Percentiles rank a stretch among this genome's conserved stretches.
These are phyloP conservation scores for Puccinia novopanici DNA, from an alignment of 1,284 basidiomycete genomes.

Conservation along the genomic window DNA sequence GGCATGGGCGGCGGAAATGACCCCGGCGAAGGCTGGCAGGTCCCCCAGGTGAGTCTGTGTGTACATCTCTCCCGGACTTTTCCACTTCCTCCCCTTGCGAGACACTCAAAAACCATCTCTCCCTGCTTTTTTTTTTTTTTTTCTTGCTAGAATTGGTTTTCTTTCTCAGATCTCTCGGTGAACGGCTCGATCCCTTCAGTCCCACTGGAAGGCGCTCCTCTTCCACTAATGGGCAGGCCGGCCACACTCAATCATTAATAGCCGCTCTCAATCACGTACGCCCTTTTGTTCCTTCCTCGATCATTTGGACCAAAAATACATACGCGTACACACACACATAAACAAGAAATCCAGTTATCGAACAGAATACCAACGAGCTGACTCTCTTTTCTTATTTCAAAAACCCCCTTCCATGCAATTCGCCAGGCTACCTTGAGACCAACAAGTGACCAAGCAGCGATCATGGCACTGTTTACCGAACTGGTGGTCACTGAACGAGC, in stretches of 20 bases:
- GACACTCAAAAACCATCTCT: too few relatives aligned
- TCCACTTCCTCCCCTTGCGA: too few relatives aligned
- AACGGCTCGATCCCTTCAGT: conserved; percentile 41
- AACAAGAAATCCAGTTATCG: too few relatives aligned
- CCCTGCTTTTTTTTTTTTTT: too few relatives aligned
- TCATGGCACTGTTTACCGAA: conserved; percentile 64
- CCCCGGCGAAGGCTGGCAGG: conserved; percentile 49
- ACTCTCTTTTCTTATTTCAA: too few relatives aligned
- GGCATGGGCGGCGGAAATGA: conserved; percentile 47
- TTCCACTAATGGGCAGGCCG: background rate
- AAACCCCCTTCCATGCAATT: too few relatives aligned
- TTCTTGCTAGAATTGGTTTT: conserved; percentile 49
- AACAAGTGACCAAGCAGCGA: conserved; percentile 32
- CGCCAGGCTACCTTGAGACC: conserved; percentile 44
- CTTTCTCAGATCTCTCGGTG: conserved; percentile 45
- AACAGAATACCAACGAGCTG: too few relatives aligned
- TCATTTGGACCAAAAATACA: background rate
- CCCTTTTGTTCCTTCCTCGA: background rate
- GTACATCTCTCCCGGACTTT: too few relatives aligned
- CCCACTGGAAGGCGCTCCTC: conserved; percentile 21
- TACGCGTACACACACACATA: too few relatives aligned
- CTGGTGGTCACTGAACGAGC: conserved; percentile 74
- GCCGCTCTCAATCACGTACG: conserved; percentile 49
- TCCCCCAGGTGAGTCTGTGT: conserved; percentile 45
- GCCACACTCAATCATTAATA: conserved; percentile 43